Evolutionary conservation across 495 filamentous ascomycete genomes (phyloP).

Genomic region (Aeminium ludgeri): DNA sequence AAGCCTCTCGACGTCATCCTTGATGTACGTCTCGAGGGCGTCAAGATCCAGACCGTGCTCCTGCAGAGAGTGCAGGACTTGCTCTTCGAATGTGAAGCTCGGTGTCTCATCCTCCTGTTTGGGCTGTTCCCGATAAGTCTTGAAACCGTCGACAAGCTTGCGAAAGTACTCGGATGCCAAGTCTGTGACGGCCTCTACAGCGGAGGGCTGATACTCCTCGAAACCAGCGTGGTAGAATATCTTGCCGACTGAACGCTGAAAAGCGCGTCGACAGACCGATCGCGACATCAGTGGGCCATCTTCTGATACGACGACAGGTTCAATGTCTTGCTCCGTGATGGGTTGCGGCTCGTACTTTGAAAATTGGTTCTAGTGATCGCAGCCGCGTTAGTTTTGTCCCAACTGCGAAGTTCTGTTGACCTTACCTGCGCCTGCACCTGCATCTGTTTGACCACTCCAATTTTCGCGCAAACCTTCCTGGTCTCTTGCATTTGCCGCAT

Average conservation of each 20-base stretch:
- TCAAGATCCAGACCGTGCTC: conserved; percentile 73
- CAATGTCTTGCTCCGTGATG: conserved; percentile 69
- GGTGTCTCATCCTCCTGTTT: conserved; percentile 36
- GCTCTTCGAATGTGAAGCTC: conserved; percentile 62
- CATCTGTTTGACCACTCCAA: conserved; percentile 98
- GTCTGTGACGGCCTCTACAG: conserved; percentile 78
- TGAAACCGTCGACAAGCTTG: conserved; percentile 62
- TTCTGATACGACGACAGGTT: conserved; percentile 71
- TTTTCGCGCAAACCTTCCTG: conserved; percentile 85
- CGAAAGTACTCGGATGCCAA: conserved; percentile 78
- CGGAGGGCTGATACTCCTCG: conserved; percentile 91
- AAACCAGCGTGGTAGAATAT: conserved; percentile 95
- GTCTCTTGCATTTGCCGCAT: conserved; percentile 95
- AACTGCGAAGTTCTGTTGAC: background rate
- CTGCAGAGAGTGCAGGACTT: conserved; percentile 68
- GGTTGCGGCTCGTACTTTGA: conserved; percentile 91
- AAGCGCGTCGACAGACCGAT: conserved; percentile 57
- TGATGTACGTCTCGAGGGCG: conserved; percentile 68
- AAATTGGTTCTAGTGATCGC: conserved; percentile 94
- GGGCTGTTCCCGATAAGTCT: conserved; percentile 65
- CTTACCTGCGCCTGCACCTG: conserved; percentile 85
- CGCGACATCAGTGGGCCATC: conserved; percentile 73
- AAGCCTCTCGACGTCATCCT: conserved; percentile 84
- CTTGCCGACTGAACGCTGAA: conserved; percentile 83
- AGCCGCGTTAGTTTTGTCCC: background rate